Evolutionary conservation across 108 stramenopile genomes (phyloP).

Genomic region (Asterionellopsis glacialis): DNA sequence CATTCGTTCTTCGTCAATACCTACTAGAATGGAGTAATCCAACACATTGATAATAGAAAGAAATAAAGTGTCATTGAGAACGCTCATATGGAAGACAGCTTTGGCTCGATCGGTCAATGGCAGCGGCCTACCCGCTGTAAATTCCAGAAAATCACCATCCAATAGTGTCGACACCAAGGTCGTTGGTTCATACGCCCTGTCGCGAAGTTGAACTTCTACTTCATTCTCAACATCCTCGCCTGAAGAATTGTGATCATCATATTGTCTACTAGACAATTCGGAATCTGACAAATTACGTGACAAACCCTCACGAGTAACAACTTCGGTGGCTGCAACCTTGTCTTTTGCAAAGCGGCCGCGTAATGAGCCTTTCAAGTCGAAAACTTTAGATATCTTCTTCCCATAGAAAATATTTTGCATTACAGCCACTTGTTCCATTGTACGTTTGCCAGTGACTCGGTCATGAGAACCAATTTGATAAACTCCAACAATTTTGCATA

Average conservation of each 20-base stretch:
- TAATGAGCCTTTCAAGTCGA: slow-evolving; percentile 94
- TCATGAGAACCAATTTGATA: slow-evolving; percentile 96
- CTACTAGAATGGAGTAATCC: slow-evolving; percentile 97
- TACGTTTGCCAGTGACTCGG: slow-evolving; percentile 86
- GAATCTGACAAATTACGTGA: slow-evolving; percentile 13
- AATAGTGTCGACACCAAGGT: slow-evolving; percentile 51
- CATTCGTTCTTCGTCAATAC: slow-evolving; percentile 88
- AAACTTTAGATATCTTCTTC: slow-evolving; percentile 81
- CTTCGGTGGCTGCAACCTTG: slow-evolving; percentile 3
- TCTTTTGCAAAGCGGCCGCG: slow-evolving; percentile 85
- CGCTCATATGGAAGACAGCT: slow-evolving; percentile 90
- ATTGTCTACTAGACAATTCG: slow-evolving; percentile 22
- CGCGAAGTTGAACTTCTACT: slow-evolving; percentile 1
- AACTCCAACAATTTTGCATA: slow-evolving; percentile 97
- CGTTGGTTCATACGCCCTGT: slow-evolving; percentile 4
- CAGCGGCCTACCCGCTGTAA: slow-evolving; percentile 86
- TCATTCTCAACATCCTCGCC: slow-evolving; percentile 33
- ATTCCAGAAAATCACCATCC: slow-evolving; percentile 96
- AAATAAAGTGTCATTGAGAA: slow-evolving; percentile 92
- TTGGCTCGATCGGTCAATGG: slow-evolving; percentile 92
- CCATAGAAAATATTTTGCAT: slow-evolving; percentile 95
- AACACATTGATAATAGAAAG: slow-evolving; percentile 94
- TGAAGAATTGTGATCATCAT: slow-evolving; percentile 15
- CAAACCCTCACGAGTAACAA: neutral
- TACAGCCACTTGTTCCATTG: slow-evolving; percentile 94